Evolutionary conservation across 2,329 filamentous ascomycete species (phyloP).

Genomic region (Ceratocystis harringtonii): DNA sequence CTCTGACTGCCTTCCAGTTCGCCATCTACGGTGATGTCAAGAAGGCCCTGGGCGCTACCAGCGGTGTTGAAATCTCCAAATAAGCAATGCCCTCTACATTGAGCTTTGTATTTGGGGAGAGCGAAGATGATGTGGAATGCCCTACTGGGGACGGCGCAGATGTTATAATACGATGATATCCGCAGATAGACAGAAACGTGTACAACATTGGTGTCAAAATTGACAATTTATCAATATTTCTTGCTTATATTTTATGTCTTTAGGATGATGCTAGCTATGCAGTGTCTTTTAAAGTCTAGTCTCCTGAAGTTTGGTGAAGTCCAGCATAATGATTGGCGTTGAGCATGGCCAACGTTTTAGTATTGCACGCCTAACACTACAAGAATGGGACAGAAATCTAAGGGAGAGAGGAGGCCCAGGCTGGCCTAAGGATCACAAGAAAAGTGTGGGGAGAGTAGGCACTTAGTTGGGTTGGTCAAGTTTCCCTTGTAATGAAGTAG

Average conservation of each 20-base stretch:
- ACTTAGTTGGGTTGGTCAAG: no score
- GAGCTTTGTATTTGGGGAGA: not conserved
- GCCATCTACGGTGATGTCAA: slow-evolving; percentile 73
- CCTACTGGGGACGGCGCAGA: slow-evolving; percentile 9
- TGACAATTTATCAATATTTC: slow-evolving; percentile 5
- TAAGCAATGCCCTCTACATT: slow-evolving; percentile 21
- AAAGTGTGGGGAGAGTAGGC: not conserved
- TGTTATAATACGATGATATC: slow-evolving; percentile 18
- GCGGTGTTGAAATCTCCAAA: slow-evolving; percentile 58
- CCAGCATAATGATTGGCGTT: no score
- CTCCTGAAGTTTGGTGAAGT: no score
- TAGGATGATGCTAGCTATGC: no score
- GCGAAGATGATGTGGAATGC: not conserved
- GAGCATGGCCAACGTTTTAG: not conserved
- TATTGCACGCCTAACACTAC: not conserved
- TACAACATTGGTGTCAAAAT: slow-evolving; percentile 15
- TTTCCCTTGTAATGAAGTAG: not conserved
- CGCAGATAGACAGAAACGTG: slow-evolving; percentile 17
- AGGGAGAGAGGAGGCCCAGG: not conserved
- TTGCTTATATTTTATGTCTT: not conserved
- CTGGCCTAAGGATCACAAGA: not conserved
- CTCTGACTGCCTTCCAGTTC: slow-evolving; percentile 66
- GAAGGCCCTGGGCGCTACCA: slow-evolving; percentile 52
- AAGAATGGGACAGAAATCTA: not conserved
- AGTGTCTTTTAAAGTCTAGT: no score